Conservation (phyloP, 495 filamentous ascomycete species). For the Acidomyces sp. region DNA sequence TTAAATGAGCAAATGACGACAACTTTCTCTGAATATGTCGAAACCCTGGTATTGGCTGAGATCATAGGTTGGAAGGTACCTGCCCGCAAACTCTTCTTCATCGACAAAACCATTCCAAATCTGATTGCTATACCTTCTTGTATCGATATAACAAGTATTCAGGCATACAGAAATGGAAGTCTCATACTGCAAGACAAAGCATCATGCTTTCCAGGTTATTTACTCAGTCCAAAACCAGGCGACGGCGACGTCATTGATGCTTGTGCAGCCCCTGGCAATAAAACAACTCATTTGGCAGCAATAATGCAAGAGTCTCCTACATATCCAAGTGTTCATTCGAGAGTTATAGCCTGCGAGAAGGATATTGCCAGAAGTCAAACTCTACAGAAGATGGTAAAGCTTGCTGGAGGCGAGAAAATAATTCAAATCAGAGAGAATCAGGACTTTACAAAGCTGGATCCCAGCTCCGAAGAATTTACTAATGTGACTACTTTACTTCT, state of each 20-base stretch:
- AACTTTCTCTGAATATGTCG: slow-evolving; percentile 49
- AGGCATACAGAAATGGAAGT: slow-evolving; percentile 59
- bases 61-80: too few relatives aligned
- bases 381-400: slow-evolving; percentile 66
- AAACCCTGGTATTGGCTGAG: slow-evolving; percentile 37
- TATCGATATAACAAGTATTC: slow-evolving; percentile 49
- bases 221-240: slow-evolving; percentile 48
- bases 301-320: slow-evolving; percentile 36
- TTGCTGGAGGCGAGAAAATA: slow-evolving; percentile 52
- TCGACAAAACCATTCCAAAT: slow-evolving; percentile 71
- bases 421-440: slow-evolving; percentile 54
- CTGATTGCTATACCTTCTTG: slow-evolving; percentile 62
- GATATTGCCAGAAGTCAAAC: slow-evolving; percentile 53
- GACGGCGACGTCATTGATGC: slow-evolving; percentile 73
- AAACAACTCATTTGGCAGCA: slow-evolving; percentile 85
- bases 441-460: slow-evolving; percentile 69
- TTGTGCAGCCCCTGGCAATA: slow-evolving; percentile 90
- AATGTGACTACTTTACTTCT: slow-evolving; percentile 64
- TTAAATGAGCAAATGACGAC: slow-evolving; percentile 53
- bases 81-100: slow-evolving; percentile 33
- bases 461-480: slow-evolving; percentile 37
- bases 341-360: slow-evolving; percentile 58
- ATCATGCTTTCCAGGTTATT: slow-evolving; percentile 84
- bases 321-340: slow-evolving; percentile 20
- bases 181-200: slow-evolving; percentile 94